phyloP scores from a whole-genome alignment of 108 stramenopile species.

The Nitzschia sp. region DNA sequence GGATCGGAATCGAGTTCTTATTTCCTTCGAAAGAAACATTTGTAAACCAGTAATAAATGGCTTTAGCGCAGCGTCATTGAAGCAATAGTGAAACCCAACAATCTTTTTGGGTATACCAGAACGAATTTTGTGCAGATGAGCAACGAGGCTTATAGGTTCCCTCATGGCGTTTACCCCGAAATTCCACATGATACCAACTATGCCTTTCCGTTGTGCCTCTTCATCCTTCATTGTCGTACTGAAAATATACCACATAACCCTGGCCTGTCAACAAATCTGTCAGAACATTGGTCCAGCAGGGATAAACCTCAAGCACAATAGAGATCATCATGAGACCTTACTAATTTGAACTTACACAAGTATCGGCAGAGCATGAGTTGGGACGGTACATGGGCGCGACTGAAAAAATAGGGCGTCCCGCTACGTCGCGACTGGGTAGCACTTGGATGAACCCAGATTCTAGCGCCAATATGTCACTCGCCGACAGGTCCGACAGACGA shows the following conservation, averaged over 20 bases:
- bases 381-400: slow-evolving; percentile 2
- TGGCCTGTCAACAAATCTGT: neutral
- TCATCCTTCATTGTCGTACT: slow-evolving; percentile 13
- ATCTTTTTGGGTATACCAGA: slow-evolving; percentile 19
- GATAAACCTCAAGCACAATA: neutral
- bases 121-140: neutral
- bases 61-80: slow-evolving; percentile 22
- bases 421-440: slow-evolving; percentile 25
- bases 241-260: slow-evolving; percentile 29
- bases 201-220: slow-evolving; percentile 18
- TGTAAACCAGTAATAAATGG: slow-evolving; percentile 10
- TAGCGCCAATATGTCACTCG: slow-evolving; percentile 2
- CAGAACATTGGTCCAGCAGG: neutral
- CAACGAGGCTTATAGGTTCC: neutral
- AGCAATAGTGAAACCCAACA: slow-evolving; percentile 27
- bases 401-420: slow-evolving; percentile 23
- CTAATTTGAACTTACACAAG: neutral
- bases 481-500: slow-evolving; percentile 10
- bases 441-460: slow-evolving; percentile 20
- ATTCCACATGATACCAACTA: slow-evolving; percentile 12
- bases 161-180: neutral
- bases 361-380: neutral
- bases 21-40: slow-evolving; percentile 3
- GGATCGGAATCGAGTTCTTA: slow-evolving; percentile 14
- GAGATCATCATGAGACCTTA: too few relatives aligned